These are phyloP conservation scores for Blepharisma undulans DNA, from an alignment of 169 alveolate species.

Conservation along the genomic window DNA sequence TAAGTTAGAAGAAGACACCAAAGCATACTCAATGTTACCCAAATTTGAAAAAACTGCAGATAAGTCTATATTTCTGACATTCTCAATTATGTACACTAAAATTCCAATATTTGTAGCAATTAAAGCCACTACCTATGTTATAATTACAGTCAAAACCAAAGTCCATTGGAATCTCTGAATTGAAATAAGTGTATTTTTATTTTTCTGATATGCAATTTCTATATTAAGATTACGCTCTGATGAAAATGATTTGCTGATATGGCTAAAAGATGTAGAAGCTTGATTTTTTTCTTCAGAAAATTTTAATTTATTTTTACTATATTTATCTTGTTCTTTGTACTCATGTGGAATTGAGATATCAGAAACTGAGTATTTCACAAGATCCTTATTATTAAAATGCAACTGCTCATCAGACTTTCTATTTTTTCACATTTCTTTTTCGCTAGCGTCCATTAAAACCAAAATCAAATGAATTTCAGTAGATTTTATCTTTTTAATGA, in stretches of 20 bases:
- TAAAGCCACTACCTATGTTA: not conserved
- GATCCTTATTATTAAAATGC: too few species aligned
- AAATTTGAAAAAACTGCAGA: not conserved
- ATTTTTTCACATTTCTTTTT: not conserved
- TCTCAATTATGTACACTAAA: not conserved
- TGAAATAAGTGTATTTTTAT: not conserved
- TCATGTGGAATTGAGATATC: not conserved
- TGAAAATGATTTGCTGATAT: not conserved
- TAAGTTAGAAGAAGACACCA: not conserved
- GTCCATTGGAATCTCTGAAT: not conserved
- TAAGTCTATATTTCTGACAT: not conserved
- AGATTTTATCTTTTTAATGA: not conserved
- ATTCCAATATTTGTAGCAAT: not conserved
- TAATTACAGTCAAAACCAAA: not conserved
- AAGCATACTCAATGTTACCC: not conserved
- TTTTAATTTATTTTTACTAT: not conserved
- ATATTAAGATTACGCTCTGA: not conserved
- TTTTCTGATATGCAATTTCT: not conserved
- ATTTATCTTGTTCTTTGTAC: not conserved
- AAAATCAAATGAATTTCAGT: not conserved
- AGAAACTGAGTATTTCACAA: not conserved
- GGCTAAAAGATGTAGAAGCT: not conserved
- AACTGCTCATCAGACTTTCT: not conserved
- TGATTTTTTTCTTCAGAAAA: not conserved
- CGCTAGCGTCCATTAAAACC: not conserved